Conservation (phyloP, 257 asterid genomes). For the Mitragyna speciosa region DNA sequence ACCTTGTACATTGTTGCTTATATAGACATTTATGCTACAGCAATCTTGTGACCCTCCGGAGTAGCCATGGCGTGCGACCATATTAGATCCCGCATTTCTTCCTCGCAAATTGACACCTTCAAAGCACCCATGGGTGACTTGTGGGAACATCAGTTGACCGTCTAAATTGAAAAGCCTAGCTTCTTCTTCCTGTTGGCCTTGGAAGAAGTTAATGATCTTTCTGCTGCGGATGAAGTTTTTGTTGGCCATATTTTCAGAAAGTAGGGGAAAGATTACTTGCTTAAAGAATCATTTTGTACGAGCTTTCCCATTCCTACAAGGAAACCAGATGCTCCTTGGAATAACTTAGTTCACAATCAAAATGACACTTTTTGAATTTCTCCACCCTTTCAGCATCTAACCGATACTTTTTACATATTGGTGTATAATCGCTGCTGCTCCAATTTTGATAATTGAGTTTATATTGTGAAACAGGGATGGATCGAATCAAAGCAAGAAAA, state of each 20-base stretch:
- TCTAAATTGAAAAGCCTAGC: neutral
- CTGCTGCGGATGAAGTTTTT: neutral
- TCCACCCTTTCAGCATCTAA: neutral
- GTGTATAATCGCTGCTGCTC: neutral
- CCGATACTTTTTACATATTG: neutral
- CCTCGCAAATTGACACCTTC: slow-evolving; percentile 35
- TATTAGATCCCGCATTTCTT: slow-evolving; percentile 23
- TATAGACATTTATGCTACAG: slow-evolving; percentile 41
- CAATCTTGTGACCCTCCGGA: neutral
- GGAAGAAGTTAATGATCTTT: slow-evolving; percentile 16
- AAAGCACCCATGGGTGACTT: slow-evolving; percentile 13
- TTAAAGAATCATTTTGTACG: slow-evolving; percentile 21
- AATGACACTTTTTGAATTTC: slow-evolving; percentile 10
- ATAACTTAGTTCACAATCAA: slow-evolving; percentile 62
- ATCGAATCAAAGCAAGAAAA: neutral
- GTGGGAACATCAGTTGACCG: slow-evolving; percentile 18
- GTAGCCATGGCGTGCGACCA: slow-evolving; percentile 3
- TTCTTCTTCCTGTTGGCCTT: slow-evolving; percentile 25
- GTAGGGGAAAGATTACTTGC: neutral
- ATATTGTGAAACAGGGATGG: neutral
- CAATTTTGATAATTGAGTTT: neutral
- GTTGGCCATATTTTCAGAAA: neutral
- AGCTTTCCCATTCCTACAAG: slow-evolving; percentile 44
- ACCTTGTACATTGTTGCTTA: slow-evolving; percentile 70
- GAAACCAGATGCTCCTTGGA: slow-evolving; percentile 57